Evolutionary conservation across 331 rosid genomes (phyloP).

Genomic region (Malus hybrid): DNA sequence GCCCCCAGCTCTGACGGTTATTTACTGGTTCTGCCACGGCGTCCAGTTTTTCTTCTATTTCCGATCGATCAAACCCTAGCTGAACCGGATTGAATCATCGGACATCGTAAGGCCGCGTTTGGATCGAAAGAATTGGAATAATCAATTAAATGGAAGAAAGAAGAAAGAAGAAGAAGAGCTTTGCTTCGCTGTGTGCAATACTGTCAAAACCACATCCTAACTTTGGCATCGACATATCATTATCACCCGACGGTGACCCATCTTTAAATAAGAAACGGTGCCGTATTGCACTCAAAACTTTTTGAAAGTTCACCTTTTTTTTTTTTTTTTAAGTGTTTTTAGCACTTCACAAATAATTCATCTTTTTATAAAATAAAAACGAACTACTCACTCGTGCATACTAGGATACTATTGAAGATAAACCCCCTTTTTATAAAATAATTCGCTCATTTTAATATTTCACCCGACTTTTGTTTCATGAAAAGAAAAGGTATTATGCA

Average conservation of each 20-base stretch:
- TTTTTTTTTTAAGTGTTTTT: too few species aligned
- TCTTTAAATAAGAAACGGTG: background rate
- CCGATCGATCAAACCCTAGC: conserved; percentile 39
- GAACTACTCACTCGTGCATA: too few species aligned
- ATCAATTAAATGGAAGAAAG: background rate
- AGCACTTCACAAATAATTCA: too few species aligned
- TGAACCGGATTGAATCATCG: conserved; percentile 25
- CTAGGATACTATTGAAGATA: too few species aligned
- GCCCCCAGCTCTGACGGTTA: conserved; percentile 95
- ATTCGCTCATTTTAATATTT: too few species aligned
- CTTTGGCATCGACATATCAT: too few species aligned
- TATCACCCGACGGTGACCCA: background rate
- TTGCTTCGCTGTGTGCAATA: conserved; percentile 14
- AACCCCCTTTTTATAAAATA: too few species aligned
- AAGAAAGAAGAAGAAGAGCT: background rate
- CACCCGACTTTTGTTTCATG: too few species aligned
- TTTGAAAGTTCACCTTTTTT: background rate
- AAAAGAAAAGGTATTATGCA: too few species aligned
- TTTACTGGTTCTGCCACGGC: conserved; percentile 21
- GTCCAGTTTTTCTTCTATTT: background rate
- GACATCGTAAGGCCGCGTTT: background rate
- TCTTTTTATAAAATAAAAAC: too few species aligned
- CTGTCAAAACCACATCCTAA: too few species aligned
- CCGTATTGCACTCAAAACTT: background rate
- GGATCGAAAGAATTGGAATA: background rate